Evolutionary conservation across 768 basidiomycete species (phyloP).

Genomic region (Grammothele lineata): DNA sequence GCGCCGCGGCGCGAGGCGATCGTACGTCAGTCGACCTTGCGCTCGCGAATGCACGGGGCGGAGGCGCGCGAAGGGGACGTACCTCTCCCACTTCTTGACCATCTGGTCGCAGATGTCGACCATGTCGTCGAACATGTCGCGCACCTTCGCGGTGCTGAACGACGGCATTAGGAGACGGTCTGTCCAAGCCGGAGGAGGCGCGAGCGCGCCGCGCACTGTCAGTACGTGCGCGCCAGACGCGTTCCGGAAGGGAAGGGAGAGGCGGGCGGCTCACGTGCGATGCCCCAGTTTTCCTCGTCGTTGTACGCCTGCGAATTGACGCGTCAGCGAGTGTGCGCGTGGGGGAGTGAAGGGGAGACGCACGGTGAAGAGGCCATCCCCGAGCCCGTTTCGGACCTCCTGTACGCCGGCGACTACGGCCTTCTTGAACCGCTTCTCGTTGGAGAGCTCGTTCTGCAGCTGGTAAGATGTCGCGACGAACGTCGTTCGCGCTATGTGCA

Average conservation of each 20-base stretch:
- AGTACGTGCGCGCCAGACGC: not conserved
- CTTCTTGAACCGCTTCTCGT: conserved; percentile 42
- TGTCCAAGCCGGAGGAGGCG: no score
- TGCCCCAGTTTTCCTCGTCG: conserved; percentile 43
- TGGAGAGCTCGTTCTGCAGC: conserved; percentile 37
- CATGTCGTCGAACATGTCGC: conserved; percentile 47
- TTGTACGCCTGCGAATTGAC: conserved; percentile 33
- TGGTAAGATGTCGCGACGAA: conserved; percentile 32
- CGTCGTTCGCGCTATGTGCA: conserved; percentile 21
- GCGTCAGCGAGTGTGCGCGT: no score
- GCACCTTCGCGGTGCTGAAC: conserved; percentile 39
- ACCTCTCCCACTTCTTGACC: conserved; percentile 41
- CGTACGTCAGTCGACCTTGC: no score
- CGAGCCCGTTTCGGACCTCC: conserved; percentile 33
- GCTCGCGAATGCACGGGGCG: not conserved
- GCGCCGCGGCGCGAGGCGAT: no score
- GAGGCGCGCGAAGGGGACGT: not conserved
- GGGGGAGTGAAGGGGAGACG: not conserved
- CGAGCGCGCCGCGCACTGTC: not conserved
- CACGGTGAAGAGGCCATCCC: conserved; percentile 41
- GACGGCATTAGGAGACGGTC: conserved; percentile 39
- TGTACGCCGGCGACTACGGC: conserved; percentile 29
- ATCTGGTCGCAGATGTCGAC: conserved; percentile 41
- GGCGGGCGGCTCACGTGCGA: conserved; percentile 42
- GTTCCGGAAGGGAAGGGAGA: not conserved